Evolutionary conservation across 148 eudicot species (phyloP).

Genomic region (Bassia scoparia): DNA sequence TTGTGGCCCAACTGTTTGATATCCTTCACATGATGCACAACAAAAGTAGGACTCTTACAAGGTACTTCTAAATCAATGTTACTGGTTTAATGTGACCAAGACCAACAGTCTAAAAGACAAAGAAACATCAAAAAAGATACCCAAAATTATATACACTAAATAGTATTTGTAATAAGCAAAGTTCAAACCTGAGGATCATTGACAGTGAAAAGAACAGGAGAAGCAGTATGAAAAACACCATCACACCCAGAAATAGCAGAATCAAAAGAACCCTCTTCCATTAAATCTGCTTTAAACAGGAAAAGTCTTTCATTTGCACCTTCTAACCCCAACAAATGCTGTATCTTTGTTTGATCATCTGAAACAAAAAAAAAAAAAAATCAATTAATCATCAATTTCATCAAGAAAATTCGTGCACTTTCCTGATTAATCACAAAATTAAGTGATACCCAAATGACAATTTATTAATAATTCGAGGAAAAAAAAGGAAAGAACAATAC

Average conservation of each 20-base stretch:
- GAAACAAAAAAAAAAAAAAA: not conserved
- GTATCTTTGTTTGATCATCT: constrained; percentile 33
- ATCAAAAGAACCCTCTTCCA: constrained; percentile 35
- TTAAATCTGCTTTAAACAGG: constrained; percentile 32
- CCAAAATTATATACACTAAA: not conserved
- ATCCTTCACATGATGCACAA: too few species aligned
- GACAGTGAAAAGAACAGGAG: constrained; percentile 26
- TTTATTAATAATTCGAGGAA: too few species aligned
- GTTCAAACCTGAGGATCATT: constrained; percentile 37
- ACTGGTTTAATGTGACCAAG: too few species aligned
- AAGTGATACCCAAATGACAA: too few species aligned
- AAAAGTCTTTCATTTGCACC: constrained; percentile 41
- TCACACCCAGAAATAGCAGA: constrained; percentile 36
- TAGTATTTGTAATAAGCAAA: not conserved
- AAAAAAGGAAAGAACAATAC: too few species aligned
- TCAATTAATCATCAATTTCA: not conserved
- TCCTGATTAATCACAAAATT: too few species aligned
- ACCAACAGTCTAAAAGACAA: too few species aligned
- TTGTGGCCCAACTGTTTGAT: too few species aligned
- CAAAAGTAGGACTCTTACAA: too few species aligned
- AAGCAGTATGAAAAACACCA: constrained; percentile 45
- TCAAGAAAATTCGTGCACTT: not conserved
- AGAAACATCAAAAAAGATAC: too few species aligned
- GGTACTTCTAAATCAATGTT: too few species aligned
- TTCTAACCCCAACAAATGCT: constrained; percentile 33